A percentile compares a stretch with the other conserved stretches of the same genome.
phyloP scores from a whole-genome alignment of 495 filamentous ascomycete species.

The Penicillium fimorum region DNA sequence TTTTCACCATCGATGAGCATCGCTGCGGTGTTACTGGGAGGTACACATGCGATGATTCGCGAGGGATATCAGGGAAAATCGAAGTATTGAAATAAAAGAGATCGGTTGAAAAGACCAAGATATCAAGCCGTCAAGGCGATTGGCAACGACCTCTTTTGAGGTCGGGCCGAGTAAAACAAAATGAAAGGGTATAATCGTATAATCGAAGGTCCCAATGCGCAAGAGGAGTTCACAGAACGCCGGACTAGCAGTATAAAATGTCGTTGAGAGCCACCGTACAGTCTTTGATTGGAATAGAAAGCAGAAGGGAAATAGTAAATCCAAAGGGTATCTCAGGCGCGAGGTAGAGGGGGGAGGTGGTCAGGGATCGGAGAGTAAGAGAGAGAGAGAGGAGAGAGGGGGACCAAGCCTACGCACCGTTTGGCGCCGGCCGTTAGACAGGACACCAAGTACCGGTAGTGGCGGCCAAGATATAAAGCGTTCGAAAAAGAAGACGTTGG shows the following conservation, averaged over 20 bases:
- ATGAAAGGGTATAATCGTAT: slow-evolving; percentile 43
- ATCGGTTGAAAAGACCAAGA: slow-evolving; percentile 28
- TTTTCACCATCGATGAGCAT: slow-evolving; percentile 91
- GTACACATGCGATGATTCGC: slow-evolving; percentile 49
- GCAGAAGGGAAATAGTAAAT: slow-evolving; percentile 23
- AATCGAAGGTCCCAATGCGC: slow-evolving; percentile 37
- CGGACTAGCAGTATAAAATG: slow-evolving; percentile 28
- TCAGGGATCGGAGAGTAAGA: slow-evolving; percentile 20
- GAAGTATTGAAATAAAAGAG: slow-evolving; percentile 24
- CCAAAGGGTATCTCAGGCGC: slow-evolving; percentile 20
- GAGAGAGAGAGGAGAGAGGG: slow-evolving; percentile 30
- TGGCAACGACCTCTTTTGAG: slow-evolving; percentile 33
- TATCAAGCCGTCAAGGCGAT: slow-evolving; percentile 48
- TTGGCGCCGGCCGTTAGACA: slow-evolving; percentile 57
- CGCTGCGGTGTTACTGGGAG: slow-evolving; percentile 41
- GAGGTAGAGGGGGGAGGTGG: slow-evolving; percentile 3
- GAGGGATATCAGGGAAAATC: slow-evolving; percentile 22
- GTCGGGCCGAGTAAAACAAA: slow-evolving; percentile 28
- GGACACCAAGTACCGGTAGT: slow-evolving; percentile 57
- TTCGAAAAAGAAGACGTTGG: slow-evolving; percentile 35
- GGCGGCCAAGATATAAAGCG: slow-evolving; percentile 51
- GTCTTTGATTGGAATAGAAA: slow-evolving; percentile 12
- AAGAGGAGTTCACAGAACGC: slow-evolving; percentile 38
- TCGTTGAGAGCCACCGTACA: slow-evolving; percentile 17
- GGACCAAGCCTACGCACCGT: slow-evolving; percentile 56